These are phyloP conservation scores for Metarhizium guizhouense DNA, from an alignment of 2,329 filamentous ascomycete species.

Conservation along the genomic window DNA sequence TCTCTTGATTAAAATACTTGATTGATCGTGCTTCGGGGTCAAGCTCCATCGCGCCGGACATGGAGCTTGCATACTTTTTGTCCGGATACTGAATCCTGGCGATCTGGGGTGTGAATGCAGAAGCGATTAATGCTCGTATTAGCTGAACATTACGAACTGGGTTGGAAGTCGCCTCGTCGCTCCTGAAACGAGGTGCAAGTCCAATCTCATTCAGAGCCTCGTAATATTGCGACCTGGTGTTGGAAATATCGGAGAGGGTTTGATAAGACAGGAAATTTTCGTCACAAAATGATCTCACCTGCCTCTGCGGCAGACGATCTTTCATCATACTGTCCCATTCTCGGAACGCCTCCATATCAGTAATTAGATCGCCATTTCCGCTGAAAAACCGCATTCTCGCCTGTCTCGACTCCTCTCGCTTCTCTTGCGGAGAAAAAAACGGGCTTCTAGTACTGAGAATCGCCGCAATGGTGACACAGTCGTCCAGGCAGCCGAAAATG, in stretches of 20 bases:
- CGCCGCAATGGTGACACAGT: slow-evolving; percentile 79
- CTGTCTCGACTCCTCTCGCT: slow-evolving; percentile 70
- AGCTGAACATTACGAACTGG: slow-evolving; percentile 34
- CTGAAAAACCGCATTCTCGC: slow-evolving; percentile 65
- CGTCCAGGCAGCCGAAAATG: slow-evolving; percentile 85
- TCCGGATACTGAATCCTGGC: slow-evolving; percentile 89
- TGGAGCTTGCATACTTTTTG: slow-evolving; percentile 84
- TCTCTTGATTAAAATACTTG: slow-evolving; percentile 83
- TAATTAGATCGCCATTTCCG: slow-evolving; percentile 79
- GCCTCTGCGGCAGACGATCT: slow-evolving; percentile 49
- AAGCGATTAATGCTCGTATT: slow-evolving; percentile 61
- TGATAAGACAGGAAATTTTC: slow-evolving; percentile 77
- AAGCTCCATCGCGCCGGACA: slow-evolving; percentile 82
- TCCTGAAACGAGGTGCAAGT: slow-evolving; percentile 46
- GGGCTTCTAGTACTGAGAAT: slow-evolving; percentile 86
- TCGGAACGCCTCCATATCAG: slow-evolving; percentile 76
- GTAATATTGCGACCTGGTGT: slow-evolving; percentile 78
- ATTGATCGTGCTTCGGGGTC: slow-evolving; percentile 89
- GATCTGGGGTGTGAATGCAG: slow-evolving; percentile 75
- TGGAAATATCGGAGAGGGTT: slow-evolving; percentile 79
- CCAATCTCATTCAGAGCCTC: slow-evolving; percentile 78
- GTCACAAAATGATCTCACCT: slow-evolving; percentile 69
- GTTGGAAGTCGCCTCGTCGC: slow-evolving; percentile 23
- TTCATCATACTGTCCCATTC: slow-evolving; percentile 65
- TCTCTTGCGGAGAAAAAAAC: slow-evolving; percentile 76